Conservation (phyloP, 2,329 filamentous ascomycete species). For the Aureobasidium sp. region DNA sequence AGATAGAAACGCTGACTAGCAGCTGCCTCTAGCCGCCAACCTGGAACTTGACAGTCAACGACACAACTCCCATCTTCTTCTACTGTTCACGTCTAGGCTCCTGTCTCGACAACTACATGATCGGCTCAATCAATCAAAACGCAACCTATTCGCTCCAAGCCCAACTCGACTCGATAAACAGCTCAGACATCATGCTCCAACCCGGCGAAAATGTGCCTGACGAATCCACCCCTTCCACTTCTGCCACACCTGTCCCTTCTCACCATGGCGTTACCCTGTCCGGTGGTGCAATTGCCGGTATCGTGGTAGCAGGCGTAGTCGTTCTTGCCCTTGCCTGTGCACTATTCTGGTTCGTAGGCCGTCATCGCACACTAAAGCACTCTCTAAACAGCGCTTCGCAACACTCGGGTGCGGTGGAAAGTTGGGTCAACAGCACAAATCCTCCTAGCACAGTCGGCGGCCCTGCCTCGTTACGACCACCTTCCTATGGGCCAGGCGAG, state of each 20-base stretch:
- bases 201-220: conserved; percentile 33
- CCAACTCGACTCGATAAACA: conserved; percentile 18
- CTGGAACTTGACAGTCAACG: conserved; percentile 42
- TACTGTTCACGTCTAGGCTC: conserved; percentile 61
- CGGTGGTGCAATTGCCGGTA: conserved; percentile 35
- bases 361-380: conserved; percentile 17
- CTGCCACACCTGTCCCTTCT: conserved; percentile 17
- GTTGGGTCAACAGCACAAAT: not conserved
- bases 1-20: not conserved
- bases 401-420: not conserved
- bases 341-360: conserved; percentile 56
- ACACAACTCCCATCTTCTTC: conserved; percentile 57
- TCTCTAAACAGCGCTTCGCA: not conserved
- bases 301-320: conserved; percentile 55
- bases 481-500: not conserved
- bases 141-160: conserved; percentile 19
- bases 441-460: not conserved
- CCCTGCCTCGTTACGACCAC: not conserved
- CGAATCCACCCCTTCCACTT: conserved; percentile 22
- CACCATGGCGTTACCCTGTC: conserved; percentile 22
- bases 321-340: conserved; percentile 52
- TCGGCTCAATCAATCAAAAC: conserved; percentile 63
- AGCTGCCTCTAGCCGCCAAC: conserved; percentile 16
- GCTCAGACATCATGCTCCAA: conserved; percentile 25
- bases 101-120: conserved; percentile 59